phyloP scores from a whole-genome alignment of 164 flowering plant species.

The Warburgia ugandensis region DNA sequence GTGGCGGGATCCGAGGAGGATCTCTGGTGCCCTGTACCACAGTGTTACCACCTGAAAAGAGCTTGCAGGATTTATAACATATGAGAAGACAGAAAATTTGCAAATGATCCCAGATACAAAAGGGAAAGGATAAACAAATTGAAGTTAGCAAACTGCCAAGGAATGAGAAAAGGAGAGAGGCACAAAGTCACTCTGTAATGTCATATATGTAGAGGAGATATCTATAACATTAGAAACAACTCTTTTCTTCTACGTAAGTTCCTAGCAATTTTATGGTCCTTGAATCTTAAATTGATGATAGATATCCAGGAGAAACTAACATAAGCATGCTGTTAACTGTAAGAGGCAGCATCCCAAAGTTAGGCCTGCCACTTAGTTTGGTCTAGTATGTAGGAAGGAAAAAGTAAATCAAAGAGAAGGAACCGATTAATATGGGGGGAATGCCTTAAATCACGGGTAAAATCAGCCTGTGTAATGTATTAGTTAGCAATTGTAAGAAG shows the following conservation, averaged over 20 bases:
- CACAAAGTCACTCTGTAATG: too few relatives aligned
- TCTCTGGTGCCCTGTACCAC: constrained; percentile 99
- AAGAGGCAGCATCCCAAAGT: too few relatives aligned
- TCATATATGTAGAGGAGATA: too few relatives aligned
- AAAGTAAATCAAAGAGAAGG: too few relatives aligned
- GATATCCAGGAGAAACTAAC: neutral
- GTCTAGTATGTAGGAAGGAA: too few relatives aligned
- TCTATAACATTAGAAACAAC: too few relatives aligned
- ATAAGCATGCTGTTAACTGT: neutral
- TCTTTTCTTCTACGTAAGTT: too few relatives aligned
- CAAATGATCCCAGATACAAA: neutral
- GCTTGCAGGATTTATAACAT: neutral
- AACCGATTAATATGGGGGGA: too few relatives aligned
- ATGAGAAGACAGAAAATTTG: neutral
- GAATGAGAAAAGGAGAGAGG: too few relatives aligned
- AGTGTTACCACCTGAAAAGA: constrained; percentile 79
- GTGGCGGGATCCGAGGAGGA: constrained; percentile 91
- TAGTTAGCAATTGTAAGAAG: neutral
- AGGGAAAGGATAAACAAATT: neutral
- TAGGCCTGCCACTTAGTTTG: too few relatives aligned
- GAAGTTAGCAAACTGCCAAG: neutral
- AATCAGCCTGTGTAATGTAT: too few relatives aligned
- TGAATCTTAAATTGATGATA: neutral
- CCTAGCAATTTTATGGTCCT: too few relatives aligned
- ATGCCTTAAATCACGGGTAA: neutral